Conservation (phyloP, 768 basidiomycete genomes). For the Floccularia luteovirens region DNA sequence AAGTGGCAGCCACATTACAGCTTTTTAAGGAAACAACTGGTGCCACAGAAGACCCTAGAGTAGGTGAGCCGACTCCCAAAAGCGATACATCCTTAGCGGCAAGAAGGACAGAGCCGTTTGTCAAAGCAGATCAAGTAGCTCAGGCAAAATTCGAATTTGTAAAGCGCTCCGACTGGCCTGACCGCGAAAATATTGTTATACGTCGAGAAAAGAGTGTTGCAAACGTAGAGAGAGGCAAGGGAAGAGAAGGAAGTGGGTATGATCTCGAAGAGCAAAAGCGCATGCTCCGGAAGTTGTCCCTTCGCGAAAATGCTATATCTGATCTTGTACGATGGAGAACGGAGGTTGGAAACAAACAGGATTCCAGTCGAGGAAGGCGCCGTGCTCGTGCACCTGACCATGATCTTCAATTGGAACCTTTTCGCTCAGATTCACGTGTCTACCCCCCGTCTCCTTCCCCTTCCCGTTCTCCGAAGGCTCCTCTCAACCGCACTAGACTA, state of each 20-base stretch:
- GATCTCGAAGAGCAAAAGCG: conserved; percentile 20
- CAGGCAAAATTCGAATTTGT: conserved; percentile 75
- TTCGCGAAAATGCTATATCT: conserved; percentile 33
- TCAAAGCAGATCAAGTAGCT: conserved; percentile 45
- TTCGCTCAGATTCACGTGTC: conserved; percentile 33
- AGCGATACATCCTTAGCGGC: conserved; percentile 16
- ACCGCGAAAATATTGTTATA: conserved; percentile 64
- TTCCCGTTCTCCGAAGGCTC: conserved; percentile 36
- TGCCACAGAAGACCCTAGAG: conserved; percentile 21
- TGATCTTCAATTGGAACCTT: conserved; percentile 24
- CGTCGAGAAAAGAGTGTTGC: conserved; percentile 64
- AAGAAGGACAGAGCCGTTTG: conserved; percentile 24
- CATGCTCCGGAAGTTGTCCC: conserved; percentile 28
- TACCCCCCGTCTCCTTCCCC: conserved; percentile 52
- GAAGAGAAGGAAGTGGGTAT: conserved; percentile 35
- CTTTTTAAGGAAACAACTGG: conserved; percentile 72
- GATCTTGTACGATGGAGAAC: conserved; percentile 55
- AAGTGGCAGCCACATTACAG: conserved; percentile 76
- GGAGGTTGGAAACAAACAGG: conserved; percentile 33
- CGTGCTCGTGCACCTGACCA: conserved; percentile 42
- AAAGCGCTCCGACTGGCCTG: conserved; percentile 81
- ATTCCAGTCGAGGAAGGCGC: conserved; percentile 50
- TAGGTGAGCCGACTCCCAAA: conserved; percentile 21
- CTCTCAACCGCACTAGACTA: conserved; percentile 15
- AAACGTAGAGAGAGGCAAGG: conserved; percentile 45